Percentiles rank a stretch among this genome's conserved stretches.
Evolutionary conservation across 2,329 filamentous ascomycete species (phyloP).

Genomic region (Lachnellula subtilissima): DNA sequence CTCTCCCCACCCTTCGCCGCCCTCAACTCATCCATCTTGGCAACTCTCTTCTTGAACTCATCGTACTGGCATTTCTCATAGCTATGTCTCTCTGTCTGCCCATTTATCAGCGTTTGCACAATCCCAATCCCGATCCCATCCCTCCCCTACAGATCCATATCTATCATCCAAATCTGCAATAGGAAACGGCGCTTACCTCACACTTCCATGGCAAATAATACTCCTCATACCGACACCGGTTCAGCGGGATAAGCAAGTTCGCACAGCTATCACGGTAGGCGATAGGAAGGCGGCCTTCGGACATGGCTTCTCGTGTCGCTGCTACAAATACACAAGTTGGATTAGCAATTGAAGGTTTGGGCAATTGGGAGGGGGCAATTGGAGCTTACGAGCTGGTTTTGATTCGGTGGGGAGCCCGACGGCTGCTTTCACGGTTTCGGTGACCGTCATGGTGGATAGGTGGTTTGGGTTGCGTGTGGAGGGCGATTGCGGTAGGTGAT

Average conservation of each 20-base stretch:
- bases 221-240: slow-evolving; percentile 85
- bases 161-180: too few relatives aligned
- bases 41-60: slow-evolving; percentile 97
- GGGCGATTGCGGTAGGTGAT: too few relatives aligned
- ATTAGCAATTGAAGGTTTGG: neutral
- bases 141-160: neutral
- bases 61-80: slow-evolving; percentile 99
- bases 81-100: slow-evolving; percentile 86
- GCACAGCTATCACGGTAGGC: slow-evolving; percentile 95
- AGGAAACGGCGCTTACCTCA: slow-evolving; percentile 56
- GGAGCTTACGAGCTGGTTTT: slow-evolving; percentile 20
- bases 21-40: slow-evolving; percentile 96
- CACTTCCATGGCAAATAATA: slow-evolving; percentile 99
- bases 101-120: slow-evolving; percentile 11
- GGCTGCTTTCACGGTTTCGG: slow-evolving; percentile 43
- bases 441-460: slow-evolving; percentile 38
- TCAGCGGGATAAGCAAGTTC: slow-evolving; percentile 88
- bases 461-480: too few relatives aligned
- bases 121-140: neutral
- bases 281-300: slow-evolving; percentile 79
- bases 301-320: slow-evolving; percentile 89
- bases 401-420: slow-evolving; percentile 37
- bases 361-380: neutral
- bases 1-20: slow-evolving; percentile 77
- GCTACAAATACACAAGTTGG: slow-evolving; percentile 38